A percentile compares a stretch with the other conserved stretches of the same genome.
phyloP scores from a whole-genome alignment of 768 basidiomycete species.

The Leccinum ochraceum region DNA sequence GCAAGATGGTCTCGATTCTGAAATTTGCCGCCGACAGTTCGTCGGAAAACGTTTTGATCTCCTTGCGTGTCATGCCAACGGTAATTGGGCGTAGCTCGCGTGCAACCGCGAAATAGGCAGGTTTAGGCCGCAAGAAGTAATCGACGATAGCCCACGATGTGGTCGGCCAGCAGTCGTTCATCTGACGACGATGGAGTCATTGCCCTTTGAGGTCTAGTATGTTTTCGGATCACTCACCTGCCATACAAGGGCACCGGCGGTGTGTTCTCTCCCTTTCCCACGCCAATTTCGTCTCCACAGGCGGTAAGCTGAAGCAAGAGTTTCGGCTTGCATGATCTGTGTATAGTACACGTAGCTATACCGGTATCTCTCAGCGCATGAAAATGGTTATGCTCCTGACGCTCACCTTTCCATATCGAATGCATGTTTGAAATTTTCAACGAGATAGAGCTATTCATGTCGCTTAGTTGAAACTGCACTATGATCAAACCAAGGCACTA shows the following conservation, averaged over 20 bases:
- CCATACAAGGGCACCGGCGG: conserved; percentile 95
- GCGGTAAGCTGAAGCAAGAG: conserved; percentile 82
- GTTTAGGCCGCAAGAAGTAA: conserved; percentile 93
- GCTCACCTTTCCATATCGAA: conserved; percentile 83
- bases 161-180: conserved; percentile 93
- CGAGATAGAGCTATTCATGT: conserved; percentile 68
- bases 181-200: conserved; percentile 44
- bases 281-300: conserved; percentile 92
- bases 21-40: conserved; percentile 67
- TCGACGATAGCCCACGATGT: conserved; percentile 95
- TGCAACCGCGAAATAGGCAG: conserved; percentile 83
- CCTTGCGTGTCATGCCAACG: conserved; percentile 84
- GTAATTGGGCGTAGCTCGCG: conserved; percentile 82
- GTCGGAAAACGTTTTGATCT: conserved; percentile 56
- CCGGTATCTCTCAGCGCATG: conserved; percentile 9
- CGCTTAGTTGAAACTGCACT: conserved; percentile 2
- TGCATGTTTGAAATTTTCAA: conserved; percentile 91
- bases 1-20: conserved; percentile 63
- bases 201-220: conserved; percentile 1
- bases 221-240: conserved; percentile 72
- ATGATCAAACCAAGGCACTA: conserved; percentile 28
- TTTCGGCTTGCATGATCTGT: conserved; percentile 96
- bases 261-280: conserved; percentile 83
- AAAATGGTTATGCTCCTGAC: conserved; percentile 2
- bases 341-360: conserved; percentile 89